Evolutionary conservation across 495 filamentous ascomycete species (phyloP).

Genomic region (Penicillium ucsense): DNA sequence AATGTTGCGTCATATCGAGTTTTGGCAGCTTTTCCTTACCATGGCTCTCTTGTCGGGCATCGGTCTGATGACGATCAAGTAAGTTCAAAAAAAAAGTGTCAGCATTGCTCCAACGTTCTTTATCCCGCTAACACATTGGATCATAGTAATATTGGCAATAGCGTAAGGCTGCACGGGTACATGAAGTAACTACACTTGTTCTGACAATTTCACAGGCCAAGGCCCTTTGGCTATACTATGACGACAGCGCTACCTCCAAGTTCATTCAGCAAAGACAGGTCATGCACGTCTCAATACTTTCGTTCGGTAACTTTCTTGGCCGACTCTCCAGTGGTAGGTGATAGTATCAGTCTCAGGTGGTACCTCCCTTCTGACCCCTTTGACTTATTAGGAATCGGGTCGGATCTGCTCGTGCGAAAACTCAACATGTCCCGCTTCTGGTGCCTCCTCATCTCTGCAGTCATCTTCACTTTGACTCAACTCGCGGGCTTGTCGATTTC

Average conservation of each 20-base stretch:
- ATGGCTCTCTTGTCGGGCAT: conserved; percentile 86
- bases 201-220: conserved; percentile 20
- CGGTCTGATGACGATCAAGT: conserved; percentile 99
- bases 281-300: conserved; percentile 88
- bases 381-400: conserved; percentile 52
- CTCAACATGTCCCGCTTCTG: conserved; percentile 75
- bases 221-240: conserved; percentile 74
- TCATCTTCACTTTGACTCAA: conserved; percentile 74
- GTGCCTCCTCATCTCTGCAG: conserved; percentile 70
- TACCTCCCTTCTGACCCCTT: conserved; percentile 21
- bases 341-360: neutral
- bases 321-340: conserved; percentile 40
- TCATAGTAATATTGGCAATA: conserved; percentile 76
- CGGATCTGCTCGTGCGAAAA: conserved; percentile 75
- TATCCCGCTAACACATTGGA: conserved; percentile 23
- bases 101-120: neutral
- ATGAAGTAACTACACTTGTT: neutral
- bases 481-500: conserved; percentile 66
- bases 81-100: conserved; percentile 24
- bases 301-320: conserved; percentile 72
- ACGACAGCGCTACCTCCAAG: conserved; percentile 57
- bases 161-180: conserved; percentile 26
- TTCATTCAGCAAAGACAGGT: conserved; percentile 80
- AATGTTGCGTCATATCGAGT: conserved; percentile 66
- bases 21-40: conserved; percentile 80